Evolutionary conservation across 2,329 filamentous ascomycete genomes (phyloP).

Genomic region (Chaetomiaceae sp.): DNA sequence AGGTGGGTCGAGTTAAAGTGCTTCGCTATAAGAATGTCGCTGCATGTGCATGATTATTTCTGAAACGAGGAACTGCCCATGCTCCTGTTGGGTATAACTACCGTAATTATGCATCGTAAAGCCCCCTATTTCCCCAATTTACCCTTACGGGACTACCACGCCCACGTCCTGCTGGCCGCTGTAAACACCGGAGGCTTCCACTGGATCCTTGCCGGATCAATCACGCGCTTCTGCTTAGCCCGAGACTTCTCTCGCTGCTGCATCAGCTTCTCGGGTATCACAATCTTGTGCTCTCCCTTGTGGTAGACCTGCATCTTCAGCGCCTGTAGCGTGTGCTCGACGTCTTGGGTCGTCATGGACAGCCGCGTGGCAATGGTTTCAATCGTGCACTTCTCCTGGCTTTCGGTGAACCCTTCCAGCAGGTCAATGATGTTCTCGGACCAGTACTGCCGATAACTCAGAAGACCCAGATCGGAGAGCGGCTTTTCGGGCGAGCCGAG

Average conservation of each 20-base stretch:
- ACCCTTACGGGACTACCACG: slow-evolving; percentile 58
- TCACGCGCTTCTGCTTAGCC: slow-evolving; percentile 65
- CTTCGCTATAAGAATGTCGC: slow-evolving; percentile 11
- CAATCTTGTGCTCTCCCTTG: slow-evolving; percentile 94
- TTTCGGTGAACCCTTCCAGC: slow-evolving; percentile 67
- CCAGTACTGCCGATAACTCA: slow-evolving; percentile 97
- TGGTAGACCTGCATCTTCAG: slow-evolving; percentile 94
- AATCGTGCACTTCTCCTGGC: slow-evolving; percentile 71
- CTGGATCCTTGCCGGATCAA: slow-evolving; percentile 74
- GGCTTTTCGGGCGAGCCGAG: slow-evolving; percentile 96
- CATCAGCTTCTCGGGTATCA: slow-evolving; percentile 79
- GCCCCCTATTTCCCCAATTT: not conserved
- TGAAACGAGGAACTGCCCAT: not conserved
- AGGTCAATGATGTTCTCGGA: slow-evolving; percentile 89
- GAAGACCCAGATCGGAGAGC: slow-evolving; percentile 83
- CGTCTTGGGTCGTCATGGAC: slow-evolving; percentile 96
- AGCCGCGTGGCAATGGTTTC: slow-evolving; percentile 74
- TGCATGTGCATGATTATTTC: not conserved
- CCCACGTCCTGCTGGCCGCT: slow-evolving; percentile 87
- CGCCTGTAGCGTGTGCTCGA: slow-evolving; percentile 89
- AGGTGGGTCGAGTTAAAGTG: slow-evolving; percentile 23
- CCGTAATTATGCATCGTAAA: not conserved
- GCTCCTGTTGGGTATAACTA: slow-evolving; percentile 6
- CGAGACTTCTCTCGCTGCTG: slow-evolving; percentile 76
- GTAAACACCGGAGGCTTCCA: slow-evolving; percentile 98